Conservation (phyloP, 2,329 filamentous ascomycete species). For the Exophiala mesophila region DNA sequence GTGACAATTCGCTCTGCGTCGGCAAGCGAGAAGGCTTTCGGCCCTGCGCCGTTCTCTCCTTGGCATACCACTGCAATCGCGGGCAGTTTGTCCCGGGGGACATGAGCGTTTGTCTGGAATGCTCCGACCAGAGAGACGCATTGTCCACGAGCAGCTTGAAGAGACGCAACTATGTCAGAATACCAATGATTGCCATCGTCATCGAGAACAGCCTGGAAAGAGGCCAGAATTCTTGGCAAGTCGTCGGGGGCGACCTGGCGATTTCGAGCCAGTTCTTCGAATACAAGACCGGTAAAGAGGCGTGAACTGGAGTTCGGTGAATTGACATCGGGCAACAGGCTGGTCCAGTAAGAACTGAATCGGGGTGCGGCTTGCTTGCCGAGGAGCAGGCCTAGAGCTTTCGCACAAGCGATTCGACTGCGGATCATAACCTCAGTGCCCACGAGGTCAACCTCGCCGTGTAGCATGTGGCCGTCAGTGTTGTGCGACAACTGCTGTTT, state of each 20-base stretch:
- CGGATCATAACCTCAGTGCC: conserved; percentile 83
- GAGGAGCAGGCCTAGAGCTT: conserved; percentile 80
- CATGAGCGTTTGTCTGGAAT: conserved; percentile 86
- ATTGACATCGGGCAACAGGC: conserved; percentile 65
- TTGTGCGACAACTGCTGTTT: conserved; percentile 71
- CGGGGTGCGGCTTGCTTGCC: conserved; percentile 62
- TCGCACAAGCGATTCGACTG: conserved; percentile 80
- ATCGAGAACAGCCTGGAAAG: conserved; percentile 72
- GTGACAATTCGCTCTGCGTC: conserved; percentile 84
- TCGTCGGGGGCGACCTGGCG: conserved; percentile 33
- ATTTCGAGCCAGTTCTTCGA: conserved; percentile 80
- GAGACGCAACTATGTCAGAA: conserved; percentile 80
- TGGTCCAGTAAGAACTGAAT: conserved; percentile 49
- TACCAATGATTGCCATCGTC: conserved; percentile 76
- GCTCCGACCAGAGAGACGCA: conserved; percentile 85
- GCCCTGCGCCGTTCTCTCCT: conserved; percentile 84
- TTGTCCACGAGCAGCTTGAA: conserved; percentile 84
- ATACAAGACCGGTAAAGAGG: conserved; percentile 71
- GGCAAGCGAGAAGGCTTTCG: conserved; percentile 80
- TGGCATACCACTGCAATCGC: conserved; percentile 85
- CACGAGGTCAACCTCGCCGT: conserved; percentile 91
- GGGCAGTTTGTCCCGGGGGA: conserved; percentile 69
- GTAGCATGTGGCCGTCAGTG: conserved; percentile 96
- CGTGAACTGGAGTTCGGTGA: conserved; percentile 82
- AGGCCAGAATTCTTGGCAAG: conserved; percentile 48